Base-by-base conservation (phyloP, 106 monocot genomes). In the Allium fistulosum region DNA sequence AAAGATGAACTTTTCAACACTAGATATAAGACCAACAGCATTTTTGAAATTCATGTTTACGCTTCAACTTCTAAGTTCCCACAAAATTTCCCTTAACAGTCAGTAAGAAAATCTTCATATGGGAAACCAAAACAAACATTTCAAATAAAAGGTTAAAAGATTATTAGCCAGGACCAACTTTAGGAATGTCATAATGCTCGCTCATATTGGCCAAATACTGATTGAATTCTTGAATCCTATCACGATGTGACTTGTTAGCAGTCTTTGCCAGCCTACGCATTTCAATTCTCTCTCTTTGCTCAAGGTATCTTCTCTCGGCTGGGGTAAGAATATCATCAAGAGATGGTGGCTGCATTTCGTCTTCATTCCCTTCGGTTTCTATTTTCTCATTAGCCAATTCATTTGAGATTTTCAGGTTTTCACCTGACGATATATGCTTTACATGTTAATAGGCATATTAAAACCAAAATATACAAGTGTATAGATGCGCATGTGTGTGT, bases 161-260 rank as follows among this genome's bases (percentile, higher is more conserved):
- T 37, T 37, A 53, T 81, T 79, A 96, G 18, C 96, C 96, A 78
- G 96, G 96, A 49, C 96, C 96, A 6, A 96, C 96, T 82, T 96
- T 96, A 11, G 96, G 96, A 26, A 92, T 96, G 74, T 96, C 96
- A 59, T 96, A 96, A 65, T 96, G 96, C 96, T 96, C 96, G 17
- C 96, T 96, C 55, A 96, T 72, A 53, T 96, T 96, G 10, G 91
- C 92, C 49, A 96, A 67, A 60, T 96, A 96, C 70, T 88, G 92
- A 17, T 96, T 96, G 80, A 96, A 96, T 8, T 86, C 84, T 53
- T 86, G 76, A 62, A 96, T 96, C 59, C 88, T 68, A 72, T 96
- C 96, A 10, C 96, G 81, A 68, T 96, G 96, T 8, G 96, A 96
- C 73, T 96, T 96, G 66, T 84, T 82, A 0, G 96, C 78, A 6